Conservation (phyloP, 768 basidiomycete genomes). For the Dentipellis fragilis region DNA sequence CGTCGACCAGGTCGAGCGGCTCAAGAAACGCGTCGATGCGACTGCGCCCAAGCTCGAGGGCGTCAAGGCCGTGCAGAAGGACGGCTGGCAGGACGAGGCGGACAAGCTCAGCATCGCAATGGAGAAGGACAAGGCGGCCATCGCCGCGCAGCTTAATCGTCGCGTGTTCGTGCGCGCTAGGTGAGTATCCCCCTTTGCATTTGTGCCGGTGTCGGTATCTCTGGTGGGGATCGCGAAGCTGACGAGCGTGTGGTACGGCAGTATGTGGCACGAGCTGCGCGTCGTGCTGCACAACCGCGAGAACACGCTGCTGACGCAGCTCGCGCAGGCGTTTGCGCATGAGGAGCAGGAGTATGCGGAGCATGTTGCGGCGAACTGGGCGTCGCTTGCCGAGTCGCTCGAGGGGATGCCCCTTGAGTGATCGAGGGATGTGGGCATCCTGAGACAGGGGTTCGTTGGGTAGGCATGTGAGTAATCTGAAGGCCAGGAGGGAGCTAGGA, state of each 20-base stretch:
- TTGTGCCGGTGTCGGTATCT: too few species aligned
- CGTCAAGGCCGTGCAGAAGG: constrained; percentile 59
- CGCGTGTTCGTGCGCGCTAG: constrained; percentile 83
- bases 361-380: constrained; percentile 62
- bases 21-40: constrained; percentile 78
- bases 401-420: constrained; percentile 83
- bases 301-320: constrained; percentile 66
- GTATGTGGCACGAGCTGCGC: constrained; percentile 94
- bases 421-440: constrained; percentile 14
- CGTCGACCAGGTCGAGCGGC: constrained; percentile 76
- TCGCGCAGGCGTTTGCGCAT: constrained; percentile 61
- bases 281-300: constrained; percentile 88
- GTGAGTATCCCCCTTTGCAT: too few species aligned
- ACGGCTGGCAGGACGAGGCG: constrained; percentile 79
- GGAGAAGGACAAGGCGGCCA: constrained; percentile 80
- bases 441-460: too few species aligned
- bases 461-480: too few species aligned
- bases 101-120: constrained; percentile 63
- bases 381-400: constrained; percentile 55
- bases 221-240: too few species aligned
- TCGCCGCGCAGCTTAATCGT: constrained; percentile 63
- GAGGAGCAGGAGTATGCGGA: constrained; percentile 67
- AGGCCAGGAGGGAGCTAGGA: too few species aligned
- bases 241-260: constrained; percentile 18
- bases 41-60: constrained; percentile 70